Evolutionary conservation across 176 grass and related monocot genomes (phyloP).

Genomic region (Miscanthus lutarioriparius): DNA sequence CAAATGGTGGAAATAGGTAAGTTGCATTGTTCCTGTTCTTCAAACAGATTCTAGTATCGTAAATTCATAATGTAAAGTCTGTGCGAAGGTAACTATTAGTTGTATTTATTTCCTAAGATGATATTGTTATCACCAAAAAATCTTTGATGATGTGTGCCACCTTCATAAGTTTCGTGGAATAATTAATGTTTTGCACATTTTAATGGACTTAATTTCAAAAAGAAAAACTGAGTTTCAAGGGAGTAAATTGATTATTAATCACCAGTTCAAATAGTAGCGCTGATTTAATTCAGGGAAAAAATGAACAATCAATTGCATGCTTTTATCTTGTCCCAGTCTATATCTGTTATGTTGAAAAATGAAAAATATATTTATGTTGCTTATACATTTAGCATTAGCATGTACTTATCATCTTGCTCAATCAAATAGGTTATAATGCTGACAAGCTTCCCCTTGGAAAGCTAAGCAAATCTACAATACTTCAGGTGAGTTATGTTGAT

Average conservation of each 20-base stretch:
- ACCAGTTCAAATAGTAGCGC: background rate
- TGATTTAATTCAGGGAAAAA: conserved; percentile 13
- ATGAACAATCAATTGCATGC: background rate
- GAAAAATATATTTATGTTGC: conserved; percentile 17
- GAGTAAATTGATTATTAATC: background rate
- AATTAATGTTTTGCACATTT: background rate
- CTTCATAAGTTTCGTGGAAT: conserved; percentile 5
- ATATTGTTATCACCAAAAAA: background rate
- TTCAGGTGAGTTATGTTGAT: conserved; percentile 61
- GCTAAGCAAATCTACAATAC: conserved; percentile 93
- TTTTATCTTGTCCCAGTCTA: conserved; percentile 14
- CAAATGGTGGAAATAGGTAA: conserved; percentile 99
- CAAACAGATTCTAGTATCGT: background rate
- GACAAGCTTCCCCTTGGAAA: conserved; percentile 97
- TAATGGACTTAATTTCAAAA: background rate
- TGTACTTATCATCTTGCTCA: conserved; percentile 41
- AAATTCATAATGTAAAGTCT: conserved; percentile 11
- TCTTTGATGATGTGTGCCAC: background rate
- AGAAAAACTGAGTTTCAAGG: background rate
- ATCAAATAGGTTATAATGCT: conserved; percentile 81
- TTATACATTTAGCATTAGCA: conserved; percentile 23
- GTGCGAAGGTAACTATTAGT: background rate
- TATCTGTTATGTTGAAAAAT: conserved; percentile 18
- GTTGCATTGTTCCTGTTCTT: conserved; percentile 3
- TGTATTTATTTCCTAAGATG: background rate